Conservation (phyloP, 257 asterid species). For the Linderniella brevidens region DNA sequence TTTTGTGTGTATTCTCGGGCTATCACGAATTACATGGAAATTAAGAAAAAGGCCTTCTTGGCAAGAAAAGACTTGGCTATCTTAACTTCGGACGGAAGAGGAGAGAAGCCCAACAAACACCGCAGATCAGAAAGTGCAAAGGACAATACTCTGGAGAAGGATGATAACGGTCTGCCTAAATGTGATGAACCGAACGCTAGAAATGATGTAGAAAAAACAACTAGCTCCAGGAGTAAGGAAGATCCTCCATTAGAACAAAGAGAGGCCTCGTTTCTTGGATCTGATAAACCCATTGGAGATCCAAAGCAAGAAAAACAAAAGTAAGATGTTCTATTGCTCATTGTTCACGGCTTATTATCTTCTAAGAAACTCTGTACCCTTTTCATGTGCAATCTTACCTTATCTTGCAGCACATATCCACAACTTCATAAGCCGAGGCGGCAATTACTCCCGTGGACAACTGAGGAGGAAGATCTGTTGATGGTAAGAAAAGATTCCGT, state of each 20-base stretch:
- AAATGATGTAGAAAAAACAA: no score
- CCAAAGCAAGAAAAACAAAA: slow-evolving; percentile 17
- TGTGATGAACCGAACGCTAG: no score
- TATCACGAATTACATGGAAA: slow-evolving; percentile 27
- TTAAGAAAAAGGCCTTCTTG: slow-evolving; percentile 24
- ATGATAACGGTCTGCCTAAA: no score
- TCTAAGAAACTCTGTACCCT: slow-evolving; percentile 10
- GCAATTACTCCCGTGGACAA: slow-evolving; percentile 38
- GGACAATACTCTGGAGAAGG: slow-evolving; percentile 10
- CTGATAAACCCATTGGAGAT: slow-evolving; percentile 18
- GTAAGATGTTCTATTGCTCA: slow-evolving; percentile 24
- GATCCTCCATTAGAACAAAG: slow-evolving; percentile 31
- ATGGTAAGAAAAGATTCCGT: slow-evolving; percentile 23
- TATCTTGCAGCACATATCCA: slow-evolving; percentile 23
- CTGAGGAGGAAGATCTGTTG: slow-evolving; percentile 37
- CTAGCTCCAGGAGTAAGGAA: slow-evolving; percentile 20
- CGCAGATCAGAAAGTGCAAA: slow-evolving; percentile 9
- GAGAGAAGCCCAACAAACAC: slow-evolving; percentile 14
- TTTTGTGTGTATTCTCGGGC: slow-evolving; percentile 68
- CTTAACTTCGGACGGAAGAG: slow-evolving; percentile 22
- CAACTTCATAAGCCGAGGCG: slow-evolving; percentile 24
- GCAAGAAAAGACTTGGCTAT: slow-evolving; percentile 38
- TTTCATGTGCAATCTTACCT: slow-evolving; percentile 7
- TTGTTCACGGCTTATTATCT: slow-evolving; percentile 3
- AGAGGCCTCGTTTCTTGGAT: slow-evolving; percentile 18